phyloP scores from a whole-genome alignment of 768 basidiomycete genomes.

The Mrakia frigida region DNA sequence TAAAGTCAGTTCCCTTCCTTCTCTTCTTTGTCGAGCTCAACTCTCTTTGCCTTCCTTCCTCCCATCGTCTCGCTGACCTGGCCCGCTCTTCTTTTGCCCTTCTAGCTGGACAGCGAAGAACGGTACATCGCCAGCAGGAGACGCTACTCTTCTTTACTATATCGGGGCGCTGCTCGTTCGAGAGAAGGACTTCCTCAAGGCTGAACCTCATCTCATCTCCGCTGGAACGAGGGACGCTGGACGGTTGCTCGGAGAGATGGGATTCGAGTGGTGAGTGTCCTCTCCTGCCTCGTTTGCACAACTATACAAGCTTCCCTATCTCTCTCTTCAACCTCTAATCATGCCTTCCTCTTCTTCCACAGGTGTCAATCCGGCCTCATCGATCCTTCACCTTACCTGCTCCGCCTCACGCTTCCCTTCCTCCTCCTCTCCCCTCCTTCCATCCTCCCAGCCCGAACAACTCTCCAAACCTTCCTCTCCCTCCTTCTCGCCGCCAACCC shows the following conservation, averaged over 20 bases:
- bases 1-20: conserved; percentile 57
- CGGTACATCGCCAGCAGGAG: conserved; percentile 68
- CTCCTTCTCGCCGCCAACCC: conserved; percentile 55
- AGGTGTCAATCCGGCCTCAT: conserved; percentile 46
- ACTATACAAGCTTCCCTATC: background rate
- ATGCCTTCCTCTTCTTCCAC: background rate
- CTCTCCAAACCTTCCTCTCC: conserved; percentile 72
- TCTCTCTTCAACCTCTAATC: background rate
- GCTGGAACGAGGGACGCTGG: conserved; percentile 87
- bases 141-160: conserved; percentile 81
- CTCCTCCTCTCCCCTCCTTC: conserved; percentile 74
- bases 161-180: conserved; percentile 64
- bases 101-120: conserved; percentile 77
- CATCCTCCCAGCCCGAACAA: conserved; percentile 87
- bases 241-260: conserved; percentile 75
- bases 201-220: conserved; percentile 76
- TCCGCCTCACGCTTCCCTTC: conserved; percentile 76
- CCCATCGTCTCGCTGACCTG: background rate
- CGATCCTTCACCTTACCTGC: conserved; percentile 67
- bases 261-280: conserved; percentile 64
- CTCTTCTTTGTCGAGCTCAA: background rate
- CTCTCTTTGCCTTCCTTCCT: background rate
- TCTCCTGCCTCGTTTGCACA: background rate
- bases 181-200: conserved; percentile 71
- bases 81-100: background rate